A percentile compares a stretch with the other conserved stretches of the same genome.
Evolutionary conservation across 2,329 filamentous ascomycete species (phyloP).

Genomic region (Polychaeton citri): DNA sequence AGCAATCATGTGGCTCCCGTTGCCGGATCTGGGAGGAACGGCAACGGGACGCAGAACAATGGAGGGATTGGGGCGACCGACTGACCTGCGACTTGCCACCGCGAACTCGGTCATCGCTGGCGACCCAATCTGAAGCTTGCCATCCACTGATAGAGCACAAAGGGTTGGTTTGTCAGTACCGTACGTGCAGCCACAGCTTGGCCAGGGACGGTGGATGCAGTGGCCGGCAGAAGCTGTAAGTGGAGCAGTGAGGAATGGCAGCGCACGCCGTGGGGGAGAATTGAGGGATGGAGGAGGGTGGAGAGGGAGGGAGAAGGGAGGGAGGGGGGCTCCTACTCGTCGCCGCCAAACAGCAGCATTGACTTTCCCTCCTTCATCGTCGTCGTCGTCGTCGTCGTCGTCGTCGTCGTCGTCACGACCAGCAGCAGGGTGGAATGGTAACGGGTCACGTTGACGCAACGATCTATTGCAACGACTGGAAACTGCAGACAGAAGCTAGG

Average conservation of each 20-base stretch:
- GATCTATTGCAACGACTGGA: no score
- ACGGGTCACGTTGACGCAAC: no score
- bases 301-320: constrained; percentile 2
- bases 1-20: no score
- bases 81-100: constrained; percentile 51
- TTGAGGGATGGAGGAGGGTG: background rate
- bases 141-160: constrained; percentile 37
- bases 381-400: background rate
- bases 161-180: constrained; percentile 1
- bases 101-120: constrained; percentile 64
- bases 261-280: no score
- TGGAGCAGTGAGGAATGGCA: no score
- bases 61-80: background rate
- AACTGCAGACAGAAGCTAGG: no score
- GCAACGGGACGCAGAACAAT: no score
- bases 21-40: no score
- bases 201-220: background rate
- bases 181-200: background rate
- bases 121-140: constrained; percentile 48
- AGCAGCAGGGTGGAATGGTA: no score
- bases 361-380: background rate
- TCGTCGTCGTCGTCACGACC: background rate
- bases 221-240: constrained; percentile 1
- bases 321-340: constrained; percentile 11
- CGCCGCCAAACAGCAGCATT: constrained; percentile 18